phyloP scores from a whole-genome alignment of 2,329 filamentous ascomycete genomes.

The Dissoconium aciculare region DNA sequence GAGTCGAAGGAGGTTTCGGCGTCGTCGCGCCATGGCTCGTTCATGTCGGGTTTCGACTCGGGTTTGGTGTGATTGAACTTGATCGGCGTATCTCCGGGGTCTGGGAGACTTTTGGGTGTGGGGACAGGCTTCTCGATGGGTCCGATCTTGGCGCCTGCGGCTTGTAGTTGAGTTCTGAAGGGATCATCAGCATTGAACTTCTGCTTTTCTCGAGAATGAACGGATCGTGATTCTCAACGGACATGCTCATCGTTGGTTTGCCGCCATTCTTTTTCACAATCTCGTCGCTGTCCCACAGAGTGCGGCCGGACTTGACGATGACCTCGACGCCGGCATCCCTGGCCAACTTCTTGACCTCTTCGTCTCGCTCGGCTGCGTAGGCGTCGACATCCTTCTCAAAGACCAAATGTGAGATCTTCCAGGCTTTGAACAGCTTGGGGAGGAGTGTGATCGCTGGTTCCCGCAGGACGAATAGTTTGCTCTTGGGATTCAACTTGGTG shows the following conservation, averaged over 20 bases:
- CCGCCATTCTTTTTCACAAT: constrained; percentile 50
- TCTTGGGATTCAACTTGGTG: constrained; percentile 52
- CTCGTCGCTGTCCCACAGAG: constrained; percentile 58
- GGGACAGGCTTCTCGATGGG: constrained; percentile 46
- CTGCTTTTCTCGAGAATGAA: too few species aligned
- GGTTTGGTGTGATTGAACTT: constrained; percentile 42
- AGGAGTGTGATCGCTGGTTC: constrained; percentile 58
- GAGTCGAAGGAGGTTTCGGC: constrained; percentile 42
- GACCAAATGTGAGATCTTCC: constrained; percentile 60
- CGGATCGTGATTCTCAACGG: too few species aligned
- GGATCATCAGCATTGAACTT: too few species aligned
- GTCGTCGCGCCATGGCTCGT: constrained; percentile 39
- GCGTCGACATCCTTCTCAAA: constrained; percentile 69
- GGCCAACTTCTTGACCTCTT: constrained; percentile 43
- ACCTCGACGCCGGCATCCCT: constrained; percentile 52
- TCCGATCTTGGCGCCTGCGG: constrained; percentile 47
- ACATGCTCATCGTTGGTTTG: constrained; percentile 60
- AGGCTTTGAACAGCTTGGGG: constrained; percentile 56
- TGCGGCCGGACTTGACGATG: constrained; percentile 48
- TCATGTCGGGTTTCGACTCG: constrained; percentile 42
- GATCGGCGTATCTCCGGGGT: constrained; percentile 48
- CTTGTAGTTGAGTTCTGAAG: constrained; percentile 44
- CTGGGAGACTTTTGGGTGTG: constrained; percentile 44
- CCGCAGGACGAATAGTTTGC: constrained; percentile 55
- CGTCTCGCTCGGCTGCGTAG: constrained; percentile 52